These are phyloP conservation scores for Alternaria arborescens DNA, from an alignment of 2,329 filamentous ascomycete genomes.

Conservation along the genomic window DNA sequence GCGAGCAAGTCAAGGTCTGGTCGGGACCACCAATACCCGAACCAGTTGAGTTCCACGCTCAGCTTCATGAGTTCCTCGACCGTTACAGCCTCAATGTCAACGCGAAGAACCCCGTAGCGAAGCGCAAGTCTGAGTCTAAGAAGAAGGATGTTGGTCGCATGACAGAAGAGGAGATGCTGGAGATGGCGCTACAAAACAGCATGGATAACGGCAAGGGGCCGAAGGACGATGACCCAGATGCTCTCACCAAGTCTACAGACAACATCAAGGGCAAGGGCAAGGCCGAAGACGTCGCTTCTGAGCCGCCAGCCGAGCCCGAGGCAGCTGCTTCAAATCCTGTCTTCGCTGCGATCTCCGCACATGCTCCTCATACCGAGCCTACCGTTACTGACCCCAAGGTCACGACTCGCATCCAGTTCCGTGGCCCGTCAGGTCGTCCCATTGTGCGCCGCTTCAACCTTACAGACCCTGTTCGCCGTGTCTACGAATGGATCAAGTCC, in stretches of 20 bases:
- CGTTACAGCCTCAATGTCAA: constrained; percentile 88
- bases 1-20: constrained; percentile 97
- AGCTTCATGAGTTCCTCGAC: constrained; percentile 95
- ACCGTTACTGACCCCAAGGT: constrained; percentile 69
- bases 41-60: constrained; percentile 83
- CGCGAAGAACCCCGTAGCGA: constrained; percentile 92
- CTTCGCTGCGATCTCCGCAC: constrained; percentile 76
- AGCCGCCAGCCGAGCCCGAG: constrained; percentile 27
- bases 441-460: constrained; percentile 86
- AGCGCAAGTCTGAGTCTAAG: constrained; percentile 75
- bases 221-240: constrained; percentile 82
- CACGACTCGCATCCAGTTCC: constrained; percentile 89
- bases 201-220: constrained; percentile 65
- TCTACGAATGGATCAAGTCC: constrained; percentile 98
- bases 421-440: constrained; percentile 74
- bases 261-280: constrained; percentile 64
- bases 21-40: constrained; percentile 81
- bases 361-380: constrained; percentile 80
- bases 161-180: constrained; percentile 97
- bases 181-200: constrained; percentile 91
- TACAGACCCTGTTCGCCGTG: constrained; percentile 77
- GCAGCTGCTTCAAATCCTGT: constrained; percentile 46
- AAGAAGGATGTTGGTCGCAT: constrained; percentile 82
- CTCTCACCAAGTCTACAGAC: constrained; percentile 73
- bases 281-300: constrained; percentile 27